These are phyloP conservation scores for Colletotrichum incanum DNA, from an alignment of 2,329 filamentous ascomycete species.

Conservation along the genomic window DNA sequence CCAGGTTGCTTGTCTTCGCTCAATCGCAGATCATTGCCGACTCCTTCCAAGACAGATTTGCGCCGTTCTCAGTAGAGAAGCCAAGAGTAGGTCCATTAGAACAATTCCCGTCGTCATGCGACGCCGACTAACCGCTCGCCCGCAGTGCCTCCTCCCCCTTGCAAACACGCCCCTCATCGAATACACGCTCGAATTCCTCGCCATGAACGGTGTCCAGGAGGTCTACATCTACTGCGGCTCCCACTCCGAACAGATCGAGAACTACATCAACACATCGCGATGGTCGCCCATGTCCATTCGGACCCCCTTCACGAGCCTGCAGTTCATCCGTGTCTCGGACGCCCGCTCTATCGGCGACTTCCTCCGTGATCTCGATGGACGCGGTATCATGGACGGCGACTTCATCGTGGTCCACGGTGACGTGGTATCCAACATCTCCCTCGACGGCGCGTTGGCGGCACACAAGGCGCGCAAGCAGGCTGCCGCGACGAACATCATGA, in stretches of 20 bases:
- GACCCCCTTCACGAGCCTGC: slow-evolving; percentile 82
- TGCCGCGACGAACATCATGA: slow-evolving; percentile 98
- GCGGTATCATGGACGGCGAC: slow-evolving; percentile 88
- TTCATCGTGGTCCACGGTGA: slow-evolving; percentile 96
- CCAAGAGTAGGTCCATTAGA: slow-evolving; percentile 78
- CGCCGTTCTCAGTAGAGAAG: slow-evolving; percentile 88
- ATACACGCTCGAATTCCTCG: slow-evolving; percentile 96
- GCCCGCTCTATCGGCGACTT: slow-evolving; percentile 93
- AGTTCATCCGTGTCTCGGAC: slow-evolving; percentile 87
- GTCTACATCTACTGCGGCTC: slow-evolving; percentile 93
- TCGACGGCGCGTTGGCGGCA: slow-evolving; percentile 83
- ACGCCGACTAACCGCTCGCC: slow-evolving; percentile 41
- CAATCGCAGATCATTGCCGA: slow-evolving; percentile 84
- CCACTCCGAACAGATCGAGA: slow-evolving; percentile 89
- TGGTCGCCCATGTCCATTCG: slow-evolving; percentile 74
- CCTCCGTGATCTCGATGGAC: slow-evolving; percentile 91
- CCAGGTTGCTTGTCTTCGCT: slow-evolving; percentile 15
- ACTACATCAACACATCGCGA: slow-evolving; percentile 84
- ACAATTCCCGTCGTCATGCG: slow-evolving; percentile 15
- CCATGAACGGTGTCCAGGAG: slow-evolving; percentile 94
- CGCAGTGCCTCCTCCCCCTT: slow-evolving; percentile 89
- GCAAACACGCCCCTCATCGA: slow-evolving; percentile 97
- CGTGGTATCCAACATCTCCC: slow-evolving; percentile 88
- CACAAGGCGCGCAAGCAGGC: slow-evolving; percentile 86
- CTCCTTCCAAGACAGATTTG: slow-evolving; percentile 93